These are phyloP conservation scores for Starmera amethionina DNA, from an alignment of 805 yeast species.

Conservation along the genomic window DNA sequence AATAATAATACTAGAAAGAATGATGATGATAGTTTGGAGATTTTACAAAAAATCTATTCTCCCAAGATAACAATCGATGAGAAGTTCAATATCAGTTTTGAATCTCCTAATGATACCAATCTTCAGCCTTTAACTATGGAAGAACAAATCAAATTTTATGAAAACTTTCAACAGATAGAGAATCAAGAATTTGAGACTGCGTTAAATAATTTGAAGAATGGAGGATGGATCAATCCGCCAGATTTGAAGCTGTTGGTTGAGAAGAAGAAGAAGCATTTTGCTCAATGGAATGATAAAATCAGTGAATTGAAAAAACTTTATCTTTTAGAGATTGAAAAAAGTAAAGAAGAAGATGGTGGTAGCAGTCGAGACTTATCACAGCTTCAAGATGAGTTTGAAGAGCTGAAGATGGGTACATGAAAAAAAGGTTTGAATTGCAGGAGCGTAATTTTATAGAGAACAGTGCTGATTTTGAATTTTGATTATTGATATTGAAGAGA, in stretches of 20 bases:
- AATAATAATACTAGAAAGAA: no score
- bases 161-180: conserved; percentile 11
- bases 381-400: no score
- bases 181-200: conserved; percentile 12
- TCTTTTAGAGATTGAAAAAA: not conserved
- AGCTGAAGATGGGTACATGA: no score
- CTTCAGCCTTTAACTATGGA: conserved; percentile 8
- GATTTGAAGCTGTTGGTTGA: conserved; percentile 10
- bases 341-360: no score
- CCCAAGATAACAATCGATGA: conserved; percentile 17
- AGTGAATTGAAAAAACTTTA: conserved; percentile 3
- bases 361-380: no score
- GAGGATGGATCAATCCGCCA: conserved; percentile 17
- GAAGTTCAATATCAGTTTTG: conserved; percentile 14
- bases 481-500: no score
- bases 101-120: conserved; percentile 6
- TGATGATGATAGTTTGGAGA: no score
- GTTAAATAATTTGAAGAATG: conserved; percentile 6
- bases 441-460: no score
- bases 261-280: conserved; percentile 13
- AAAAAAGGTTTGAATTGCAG: no score
- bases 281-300: conserved; percentile 15
- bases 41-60: conserved; percentile 5
- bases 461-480: no score
- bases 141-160: conserved; percentile 11